Conservation (phyloP, 2,329 filamentous ascomycete species). For the Colletotrichum viniferum region DNA sequence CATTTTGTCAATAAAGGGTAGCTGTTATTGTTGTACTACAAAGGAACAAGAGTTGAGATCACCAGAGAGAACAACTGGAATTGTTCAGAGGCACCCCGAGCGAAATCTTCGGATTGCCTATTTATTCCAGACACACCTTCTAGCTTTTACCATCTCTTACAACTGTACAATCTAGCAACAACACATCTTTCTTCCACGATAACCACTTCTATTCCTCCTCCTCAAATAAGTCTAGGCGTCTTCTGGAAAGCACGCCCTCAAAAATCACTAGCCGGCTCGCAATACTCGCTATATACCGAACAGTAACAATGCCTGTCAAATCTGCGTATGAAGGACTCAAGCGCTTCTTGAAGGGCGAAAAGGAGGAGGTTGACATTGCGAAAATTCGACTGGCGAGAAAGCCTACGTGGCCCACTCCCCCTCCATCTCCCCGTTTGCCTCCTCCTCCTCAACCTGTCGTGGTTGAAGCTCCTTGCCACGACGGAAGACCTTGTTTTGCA, state of each 20-base stretch:
- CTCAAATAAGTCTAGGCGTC: not conserved
- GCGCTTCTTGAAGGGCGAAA: not conserved
- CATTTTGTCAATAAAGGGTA: not conserved
- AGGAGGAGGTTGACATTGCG: not conserved
- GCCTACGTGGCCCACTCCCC: not conserved
- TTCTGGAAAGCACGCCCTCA: not conserved
- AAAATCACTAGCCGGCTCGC: fast-evolving
- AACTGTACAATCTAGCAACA: not conserved
- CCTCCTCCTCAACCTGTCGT: not conserved
- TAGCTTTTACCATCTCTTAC: not conserved
- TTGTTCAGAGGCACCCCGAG: not conserved
- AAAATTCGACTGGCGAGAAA: not conserved
- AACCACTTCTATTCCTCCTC: not conserved
- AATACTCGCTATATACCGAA: not conserved
- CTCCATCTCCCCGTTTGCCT: not conserved
- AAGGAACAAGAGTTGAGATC: not conserved
- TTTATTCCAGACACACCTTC: not conserved
- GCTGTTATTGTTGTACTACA: not conserved
- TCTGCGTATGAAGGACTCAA: not conserved
- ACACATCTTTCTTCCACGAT: not conserved
- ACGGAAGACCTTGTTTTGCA: not conserved
- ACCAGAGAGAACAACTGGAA: not conserved
- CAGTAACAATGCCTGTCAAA: not conserved
- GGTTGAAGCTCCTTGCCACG: not conserved
- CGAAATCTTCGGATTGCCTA: not conserved